Percentiles rank a stretch among this genome's conserved stretches.
phyloP scores from a whole-genome alignment of 371 early-diverging fungal species.

The Actinomortierella ambigua region DNA sequence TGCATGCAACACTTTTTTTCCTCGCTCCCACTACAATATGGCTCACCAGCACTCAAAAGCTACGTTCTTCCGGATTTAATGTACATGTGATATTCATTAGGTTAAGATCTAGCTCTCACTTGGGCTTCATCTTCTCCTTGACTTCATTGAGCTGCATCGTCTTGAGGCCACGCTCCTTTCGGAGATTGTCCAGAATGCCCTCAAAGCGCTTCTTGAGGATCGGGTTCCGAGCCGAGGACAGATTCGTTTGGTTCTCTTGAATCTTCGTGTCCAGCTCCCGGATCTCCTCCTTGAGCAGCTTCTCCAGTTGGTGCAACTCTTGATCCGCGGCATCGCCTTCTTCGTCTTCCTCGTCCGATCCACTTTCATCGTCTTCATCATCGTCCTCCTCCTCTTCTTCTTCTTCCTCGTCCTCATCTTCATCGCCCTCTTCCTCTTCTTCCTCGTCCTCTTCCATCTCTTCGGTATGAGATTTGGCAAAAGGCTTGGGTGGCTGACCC shows the following conservation, averaged over 20 bases:
- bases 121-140: slow-evolving; percentile 17
- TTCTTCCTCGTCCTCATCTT: slow-evolving; percentile 23
- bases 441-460: slow-evolving; percentile 31
- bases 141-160: slow-evolving; percentile 33
- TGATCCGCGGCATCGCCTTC: slow-evolving; percentile 32
- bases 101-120: too few species aligned
- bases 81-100: too few species aligned
- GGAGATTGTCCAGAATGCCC: slow-evolving; percentile 32
- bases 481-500: slow-evolving; percentile 4
- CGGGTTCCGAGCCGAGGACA: slow-evolving; percentile 58
- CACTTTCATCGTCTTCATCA: slow-evolving; percentile 30
- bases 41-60: too few species aligned
- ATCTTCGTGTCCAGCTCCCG: slow-evolving; percentile 54
- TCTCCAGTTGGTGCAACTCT: slow-evolving; percentile 46
- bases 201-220: slow-evolving; percentile 50
- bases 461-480: slow-evolving; percentile 10
- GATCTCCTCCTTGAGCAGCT: slow-evolving; percentile 57
- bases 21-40: too few species aligned
- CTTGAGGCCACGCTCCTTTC: slow-evolving; percentile 40
- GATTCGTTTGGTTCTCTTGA: slow-evolving; percentile 48
- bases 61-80: too few species aligned
- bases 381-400: slow-evolving; percentile 32
- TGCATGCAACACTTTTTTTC: too few species aligned
- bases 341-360: slow-evolving; percentile 19
- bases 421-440: slow-evolving; percentile 39